Evolutionary conservation across 1,284 basidiomycete genomes (phyloP).

Genomic region (Veloporphyrellus conicus): DNA sequence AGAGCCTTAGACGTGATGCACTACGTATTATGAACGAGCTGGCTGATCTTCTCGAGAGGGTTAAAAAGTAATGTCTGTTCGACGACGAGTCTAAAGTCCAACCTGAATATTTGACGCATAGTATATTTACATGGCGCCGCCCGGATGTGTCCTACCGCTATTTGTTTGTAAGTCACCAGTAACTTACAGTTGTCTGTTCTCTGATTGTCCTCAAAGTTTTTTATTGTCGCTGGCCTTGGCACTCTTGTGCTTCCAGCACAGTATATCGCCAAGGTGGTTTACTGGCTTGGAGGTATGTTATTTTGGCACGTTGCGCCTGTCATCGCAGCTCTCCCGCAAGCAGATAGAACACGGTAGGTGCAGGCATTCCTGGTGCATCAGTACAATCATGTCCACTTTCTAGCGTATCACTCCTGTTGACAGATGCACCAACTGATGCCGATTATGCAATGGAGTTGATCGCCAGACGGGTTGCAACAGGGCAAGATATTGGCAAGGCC

Average conservation of each 20-base stretch:
- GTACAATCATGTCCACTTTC: constrained; percentile 5
- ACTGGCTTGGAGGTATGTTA: constrained; percentile 44
- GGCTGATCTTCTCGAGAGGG: constrained; percentile 61
- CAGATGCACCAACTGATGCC: constrained; percentile 57
- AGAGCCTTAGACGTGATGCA: constrained; percentile 42
- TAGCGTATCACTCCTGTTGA: constrained; percentile 48
- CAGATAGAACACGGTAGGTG: constrained; percentile 45
- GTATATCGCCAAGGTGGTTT: constrained; percentile 47
- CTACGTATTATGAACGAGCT: constrained; percentile 44
- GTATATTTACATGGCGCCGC: constrained; percentile 61
- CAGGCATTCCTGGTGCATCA: not conserved
- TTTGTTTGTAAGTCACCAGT: constrained; percentile 37
- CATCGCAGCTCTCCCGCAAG: constrained; percentile 45
- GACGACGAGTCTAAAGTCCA: not conserved
- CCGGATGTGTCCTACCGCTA: constrained; percentile 49
- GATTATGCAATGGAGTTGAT: constrained; percentile 69
- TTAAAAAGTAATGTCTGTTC: constrained; percentile 52
- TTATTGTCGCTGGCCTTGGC: constrained; percentile 37
- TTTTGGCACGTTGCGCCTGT: constrained; percentile 68
- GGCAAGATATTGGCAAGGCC: constrained; percentile 42
- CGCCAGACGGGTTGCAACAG: constrained; percentile 52
- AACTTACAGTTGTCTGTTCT: not conserved
- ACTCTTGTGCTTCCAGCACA: constrained; percentile 45
- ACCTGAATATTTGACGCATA: constrained; percentile 25
- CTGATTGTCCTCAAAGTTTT: constrained; percentile 23